Evolutionary conservation across 225 moss, liverwort and hornwort species (phyloP).

Genomic region (Lunularia cruciata): DNA sequence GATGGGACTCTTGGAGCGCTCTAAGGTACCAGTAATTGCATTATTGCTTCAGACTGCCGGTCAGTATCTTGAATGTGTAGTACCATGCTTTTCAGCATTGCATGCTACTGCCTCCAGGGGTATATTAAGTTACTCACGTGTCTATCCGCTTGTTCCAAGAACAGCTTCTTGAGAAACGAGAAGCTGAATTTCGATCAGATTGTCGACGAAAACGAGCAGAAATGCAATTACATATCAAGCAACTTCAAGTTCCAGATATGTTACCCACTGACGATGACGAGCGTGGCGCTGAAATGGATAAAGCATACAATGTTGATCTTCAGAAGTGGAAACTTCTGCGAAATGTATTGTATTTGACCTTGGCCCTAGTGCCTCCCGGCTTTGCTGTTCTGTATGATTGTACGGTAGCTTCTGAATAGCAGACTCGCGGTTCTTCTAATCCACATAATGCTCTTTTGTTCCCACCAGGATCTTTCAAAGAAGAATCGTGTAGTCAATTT

Average conservation of each 20-base stretch:
- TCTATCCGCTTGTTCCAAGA: background rate
- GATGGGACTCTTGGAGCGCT: slow-evolving; percentile 59
- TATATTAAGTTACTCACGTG: background rate
- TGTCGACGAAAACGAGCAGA: slow-evolving; percentile 79
- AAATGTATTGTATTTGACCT: slow-evolving; percentile 43
- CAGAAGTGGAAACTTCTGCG: slow-evolving; percentile 62
- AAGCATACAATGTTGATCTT: slow-evolving; percentile 56
- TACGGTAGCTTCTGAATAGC: no score
- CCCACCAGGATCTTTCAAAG: slow-evolving; percentile 72
- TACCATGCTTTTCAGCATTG: background rate
- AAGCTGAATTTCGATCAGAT: slow-evolving; percentile 71
- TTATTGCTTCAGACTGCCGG: background rate
- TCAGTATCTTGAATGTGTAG: background rate
- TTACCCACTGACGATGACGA: slow-evolving; percentile 56
- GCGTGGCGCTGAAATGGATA: slow-evolving; percentile 57
- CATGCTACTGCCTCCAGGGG: no score
- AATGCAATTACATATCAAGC: slow-evolving; percentile 64
- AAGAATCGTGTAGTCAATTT: slow-evolving; percentile 67
- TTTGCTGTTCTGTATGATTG: no score
- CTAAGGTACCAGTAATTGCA: slow-evolving; percentile 36
- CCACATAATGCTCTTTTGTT: no score
- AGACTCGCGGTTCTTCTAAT: no score
- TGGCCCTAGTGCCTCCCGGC: background rate
- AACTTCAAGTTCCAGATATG: slow-evolving; percentile 59
- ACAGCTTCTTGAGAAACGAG: slow-evolving; percentile 74